Base-by-base conservation (phyloP, 257 asterid genomes). In the Pogostemon cablin region DNA sequence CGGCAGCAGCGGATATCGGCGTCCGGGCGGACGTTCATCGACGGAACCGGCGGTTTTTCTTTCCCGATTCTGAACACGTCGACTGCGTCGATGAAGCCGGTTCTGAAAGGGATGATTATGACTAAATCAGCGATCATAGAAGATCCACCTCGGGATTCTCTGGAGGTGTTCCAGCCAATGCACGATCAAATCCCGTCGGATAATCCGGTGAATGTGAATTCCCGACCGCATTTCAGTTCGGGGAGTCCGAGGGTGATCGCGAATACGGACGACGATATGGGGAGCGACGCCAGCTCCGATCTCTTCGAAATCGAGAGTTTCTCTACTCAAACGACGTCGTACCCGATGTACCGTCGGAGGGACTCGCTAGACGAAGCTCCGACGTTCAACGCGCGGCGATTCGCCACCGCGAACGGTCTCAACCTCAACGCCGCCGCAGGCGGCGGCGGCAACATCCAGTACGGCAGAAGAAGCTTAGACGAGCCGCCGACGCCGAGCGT, bases 271-370 rank as follows among this genome's bases (percentile, higher is more conserved):
- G 98, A 92, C 32, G 98, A 92, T 25, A 78, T 69, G 0, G 84
- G 64, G 0, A 90, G 96, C 67, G 98, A 92, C 5, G 96, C 98
- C 3, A 92, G 98, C 62, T 92, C 98, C 0, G 98, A 92, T 68
- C 71, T 92, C 3, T 92, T 92, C 71, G 98, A 92, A 63, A 86
- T 92, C 66, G 98, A 92, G 20, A 92, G 98, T 48, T 86, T 92
- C 44, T 86, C 98, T 0, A 90, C 96, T 0, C 93, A 83, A 15
- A 85, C 92, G 4, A 81, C 90, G 0, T 73, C 84, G 11, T 83
- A 86, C 46, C 88, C 85, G 0, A 79, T 77, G 79, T 87, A 82
- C 68, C 85, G 88, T 3, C 66, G 90, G 34, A 78, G 90, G 20
- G 95, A 88, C 53, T 87, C 96, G 9, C 54, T 89, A 0, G 98